These are phyloP conservation scores for Myxozyma udenii DNA, from an alignment of 805 yeast species.

Conservation along the genomic window DNA sequence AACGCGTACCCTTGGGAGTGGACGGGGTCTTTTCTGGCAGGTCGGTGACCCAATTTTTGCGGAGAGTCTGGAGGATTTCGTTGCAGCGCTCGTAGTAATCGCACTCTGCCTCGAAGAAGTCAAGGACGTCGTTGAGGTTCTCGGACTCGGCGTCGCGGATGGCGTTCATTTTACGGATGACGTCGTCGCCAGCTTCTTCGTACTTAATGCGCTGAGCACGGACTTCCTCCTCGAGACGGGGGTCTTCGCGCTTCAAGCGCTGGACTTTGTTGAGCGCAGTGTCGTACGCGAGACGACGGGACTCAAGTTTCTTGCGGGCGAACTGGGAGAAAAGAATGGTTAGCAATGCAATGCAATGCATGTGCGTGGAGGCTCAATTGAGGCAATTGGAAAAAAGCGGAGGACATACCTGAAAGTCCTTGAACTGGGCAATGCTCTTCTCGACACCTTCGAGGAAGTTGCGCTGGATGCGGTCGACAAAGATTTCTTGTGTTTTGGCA, in stretches of 20 bases:
- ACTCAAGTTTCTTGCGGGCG: conserved; percentile 30
- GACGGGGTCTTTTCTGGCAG: conserved; percentile 7
- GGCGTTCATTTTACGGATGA: conserved; percentile 29
- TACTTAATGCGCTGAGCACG: conserved; percentile 32
- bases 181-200: conserved; percentile 33
- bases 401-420: conserved; percentile 24
- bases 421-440: conserved; percentile 29
- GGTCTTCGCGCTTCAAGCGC: conserved; percentile 31
- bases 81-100: conserved; percentile 27
- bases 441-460: conserved; percentile 29
- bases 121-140: conserved; percentile 21
- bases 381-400: neutral
- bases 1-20: conserved; percentile 19
- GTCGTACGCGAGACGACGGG: conserved; percentile 33
- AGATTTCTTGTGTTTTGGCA: conserved; percentile 28
- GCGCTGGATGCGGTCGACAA: conserved; percentile 28
- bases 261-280: conserved; percentile 30
- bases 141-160: conserved; percentile 30
- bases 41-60: conserved; percentile 27
- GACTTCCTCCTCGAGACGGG: conserved; percentile 33
- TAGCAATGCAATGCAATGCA: neutral
- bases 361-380: no score
- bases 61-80: conserved; percentile 16
- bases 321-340: neutral
- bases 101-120: conserved; percentile 30